Base-by-base conservation (phyloP, 2,329 filamentous ascomycete species). In the Colletotrichum somersetense region DNA sequence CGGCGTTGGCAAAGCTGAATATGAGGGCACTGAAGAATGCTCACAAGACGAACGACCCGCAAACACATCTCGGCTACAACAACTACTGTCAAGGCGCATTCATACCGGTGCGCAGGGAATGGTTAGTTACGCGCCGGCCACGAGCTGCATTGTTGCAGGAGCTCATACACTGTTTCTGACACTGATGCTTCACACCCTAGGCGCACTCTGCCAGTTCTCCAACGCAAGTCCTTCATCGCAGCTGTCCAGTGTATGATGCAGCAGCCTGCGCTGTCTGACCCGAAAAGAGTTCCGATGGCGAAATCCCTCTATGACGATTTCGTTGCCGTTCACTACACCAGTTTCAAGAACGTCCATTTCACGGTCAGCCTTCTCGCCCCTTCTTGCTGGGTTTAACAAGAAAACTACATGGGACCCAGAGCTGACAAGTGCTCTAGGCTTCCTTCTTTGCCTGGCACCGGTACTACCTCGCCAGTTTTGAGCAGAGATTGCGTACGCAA, bases 171-270 rank as follows among this genome's bases (percentile, higher is more conserved):
- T 8, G 35, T 11, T 20, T 26, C 35, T 11, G 1, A 10, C 38
- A 10, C 23, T 66, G 16, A 66, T 14, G 3, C 1, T 10, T 16
- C 30, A 61, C 4, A 4, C 40, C 1, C 1, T 1, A 75, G 77
- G 77, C 65, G 76, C 33, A 69, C 72, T 16, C 74, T 78, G 1
- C 68, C 76, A 26, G 73, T 62, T 1, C 44, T 44, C 11, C 70
- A 77, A 38, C 75, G 76, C 14, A 76, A 74, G 50, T 66, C 73
- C 0, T 79, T 78, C 70, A 75, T 78, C 56, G 62, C 68, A 2
- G 78, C 78, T 10, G 78, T 80, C 12, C 73, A 77, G 38, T 80
- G 78, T 55, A 68, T 80, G 5, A 75, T 75, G 66, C 66, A 62
- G 18, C 75, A 76, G 61, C 77, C 78, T 16, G 66, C 74, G 0